Evolutionary conservation across 495 filamentous ascomycete genomes (phyloP).

Genomic region (Penicillium lividum): DNA sequence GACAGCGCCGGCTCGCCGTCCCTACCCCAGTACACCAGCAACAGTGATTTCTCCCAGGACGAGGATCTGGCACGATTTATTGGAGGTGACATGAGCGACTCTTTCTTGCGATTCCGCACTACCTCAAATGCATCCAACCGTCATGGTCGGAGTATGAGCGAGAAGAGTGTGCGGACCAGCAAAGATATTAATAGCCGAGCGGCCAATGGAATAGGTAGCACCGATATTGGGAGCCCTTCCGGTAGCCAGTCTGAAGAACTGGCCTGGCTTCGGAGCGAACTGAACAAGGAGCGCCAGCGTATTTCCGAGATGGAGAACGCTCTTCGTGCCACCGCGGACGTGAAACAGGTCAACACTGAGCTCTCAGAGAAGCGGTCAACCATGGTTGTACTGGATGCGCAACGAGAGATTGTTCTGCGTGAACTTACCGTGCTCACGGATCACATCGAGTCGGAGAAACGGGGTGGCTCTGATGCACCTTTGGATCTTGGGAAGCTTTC

Average conservation of each 20-base stretch:
- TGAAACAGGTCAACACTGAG: conserved; percentile 82
- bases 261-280: conserved; percentile 69
- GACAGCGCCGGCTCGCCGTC: conserved; percentile 60
- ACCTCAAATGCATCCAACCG: conserved; percentile 95
- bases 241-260: conserved; percentile 70
- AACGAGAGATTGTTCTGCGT: conserved; percentile 91
- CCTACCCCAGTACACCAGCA: conserved; percentile 66
- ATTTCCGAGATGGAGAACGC: conserved; percentile 79
- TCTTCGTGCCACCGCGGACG: conserved; percentile 69
- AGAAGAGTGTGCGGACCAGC: conserved; percentile 53
- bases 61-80: conserved; percentile 86
- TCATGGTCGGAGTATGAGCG: conserved; percentile 89
- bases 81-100: conserved; percentile 64
- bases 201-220: conserved; percentile 58
- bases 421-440: conserved; percentile 89
- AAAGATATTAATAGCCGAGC: conserved; percentile 66
- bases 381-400: conserved; percentile 91
- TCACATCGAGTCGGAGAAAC: conserved; percentile 66
- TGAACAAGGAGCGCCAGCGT: conserved; percentile 77
- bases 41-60: conserved; percentile 83
- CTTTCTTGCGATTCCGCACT: conserved; percentile 67
- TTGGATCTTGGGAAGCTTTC: conserved; percentile 75
- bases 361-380: conserved; percentile 93
- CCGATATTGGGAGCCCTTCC: conserved; percentile 75
- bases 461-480: conserved; percentile 58